These are phyloP conservation scores for Amphibolis antarctica DNA, from an alignment of 106 monocot species.

Conservation along the genomic window DNA sequence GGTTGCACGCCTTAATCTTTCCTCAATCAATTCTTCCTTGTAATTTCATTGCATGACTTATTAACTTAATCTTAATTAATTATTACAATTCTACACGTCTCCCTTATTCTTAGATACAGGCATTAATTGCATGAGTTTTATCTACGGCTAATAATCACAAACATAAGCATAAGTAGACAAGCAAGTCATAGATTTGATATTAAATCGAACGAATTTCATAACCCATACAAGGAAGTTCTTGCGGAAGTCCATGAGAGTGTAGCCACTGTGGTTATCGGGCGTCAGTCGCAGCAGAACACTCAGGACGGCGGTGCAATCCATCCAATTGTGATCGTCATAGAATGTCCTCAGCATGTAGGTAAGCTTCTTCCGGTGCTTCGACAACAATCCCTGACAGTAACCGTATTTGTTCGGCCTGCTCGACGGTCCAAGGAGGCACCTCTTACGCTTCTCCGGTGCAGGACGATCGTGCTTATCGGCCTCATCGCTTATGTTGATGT, in stretches of 20 bases:
- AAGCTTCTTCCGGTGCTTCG: background rate
- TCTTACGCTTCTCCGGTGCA: background rate
- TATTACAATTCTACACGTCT: too few relatives aligned
- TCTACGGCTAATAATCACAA: too few relatives aligned
- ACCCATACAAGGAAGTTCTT: constrained; percentile 2
- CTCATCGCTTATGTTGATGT: too few relatives aligned
- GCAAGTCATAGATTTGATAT: too few relatives aligned
- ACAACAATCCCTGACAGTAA: background rate
- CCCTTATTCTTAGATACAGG: too few relatives aligned
- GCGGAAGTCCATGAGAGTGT: background rate
- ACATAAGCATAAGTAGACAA: too few relatives aligned
- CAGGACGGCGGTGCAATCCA: background rate
- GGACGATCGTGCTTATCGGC: background rate
- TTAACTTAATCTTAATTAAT: too few relatives aligned
- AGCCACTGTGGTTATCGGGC: background rate
- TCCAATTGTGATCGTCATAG: constrained; percentile 3
- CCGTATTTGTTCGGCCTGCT: background rate
- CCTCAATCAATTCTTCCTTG: too few relatives aligned
- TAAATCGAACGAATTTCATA: too few relatives aligned
- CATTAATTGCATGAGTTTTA: too few relatives aligned
- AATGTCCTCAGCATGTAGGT: background rate
- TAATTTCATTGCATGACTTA: too few relatives aligned
- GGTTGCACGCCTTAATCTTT: too few relatives aligned
- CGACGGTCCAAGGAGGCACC: background rate
- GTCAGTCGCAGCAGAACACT: background rate